These are phyloP conservation scores for Penicillium canescens DNA, from an alignment of 495 filamentous ascomycete genomes.

Conservation along the genomic window DNA sequence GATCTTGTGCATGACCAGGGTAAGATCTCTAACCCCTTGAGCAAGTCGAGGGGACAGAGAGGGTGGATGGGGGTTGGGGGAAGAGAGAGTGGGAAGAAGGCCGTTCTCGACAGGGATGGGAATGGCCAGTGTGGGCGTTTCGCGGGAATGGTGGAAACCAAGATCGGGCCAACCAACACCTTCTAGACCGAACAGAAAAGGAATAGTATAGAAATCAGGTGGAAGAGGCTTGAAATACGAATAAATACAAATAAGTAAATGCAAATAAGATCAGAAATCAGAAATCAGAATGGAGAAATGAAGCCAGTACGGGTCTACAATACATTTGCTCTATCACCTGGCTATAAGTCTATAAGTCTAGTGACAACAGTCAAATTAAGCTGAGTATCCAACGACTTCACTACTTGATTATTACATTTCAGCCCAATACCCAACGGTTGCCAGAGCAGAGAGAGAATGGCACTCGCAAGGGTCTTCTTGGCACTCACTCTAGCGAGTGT, in stretches of 20 bases:
- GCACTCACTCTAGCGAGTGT: neutral
- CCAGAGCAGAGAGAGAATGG: neutral
- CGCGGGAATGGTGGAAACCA: slow-evolving; percentile 37
- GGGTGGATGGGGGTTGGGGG: slow-evolving; percentile 20
- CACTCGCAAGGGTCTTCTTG: slow-evolving; percentile 13
- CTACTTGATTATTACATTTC: neutral
- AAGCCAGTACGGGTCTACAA: neutral
- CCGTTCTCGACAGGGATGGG: slow-evolving; percentile 46
- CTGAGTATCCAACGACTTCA: neutral
- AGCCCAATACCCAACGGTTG: too few species aligned
- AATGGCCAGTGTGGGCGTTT: slow-evolving; percentile 42
- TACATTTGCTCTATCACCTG: too few species aligned
- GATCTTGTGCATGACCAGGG: slow-evolving; percentile 81
- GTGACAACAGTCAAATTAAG: neutral
- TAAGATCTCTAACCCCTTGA: slow-evolving; percentile 43
- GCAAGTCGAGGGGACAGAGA: slow-evolving; percentile 43
- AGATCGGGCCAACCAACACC: slow-evolving; percentile 21
- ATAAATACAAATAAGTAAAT: slow-evolving; percentile 18
- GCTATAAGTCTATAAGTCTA: too few species aligned
- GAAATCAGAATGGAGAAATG: slow-evolving; percentile 10
- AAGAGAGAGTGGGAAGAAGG: slow-evolving; percentile 20
- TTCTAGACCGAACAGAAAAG: neutral
- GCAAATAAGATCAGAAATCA: neutral
- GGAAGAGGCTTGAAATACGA: neutral
- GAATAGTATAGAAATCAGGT: slow-evolving; percentile 1